phyloP scores from a whole-genome alignment of 225 moss, liverwort and hornwort genomes.

The Physcomitrellopsis africana region DNA sequence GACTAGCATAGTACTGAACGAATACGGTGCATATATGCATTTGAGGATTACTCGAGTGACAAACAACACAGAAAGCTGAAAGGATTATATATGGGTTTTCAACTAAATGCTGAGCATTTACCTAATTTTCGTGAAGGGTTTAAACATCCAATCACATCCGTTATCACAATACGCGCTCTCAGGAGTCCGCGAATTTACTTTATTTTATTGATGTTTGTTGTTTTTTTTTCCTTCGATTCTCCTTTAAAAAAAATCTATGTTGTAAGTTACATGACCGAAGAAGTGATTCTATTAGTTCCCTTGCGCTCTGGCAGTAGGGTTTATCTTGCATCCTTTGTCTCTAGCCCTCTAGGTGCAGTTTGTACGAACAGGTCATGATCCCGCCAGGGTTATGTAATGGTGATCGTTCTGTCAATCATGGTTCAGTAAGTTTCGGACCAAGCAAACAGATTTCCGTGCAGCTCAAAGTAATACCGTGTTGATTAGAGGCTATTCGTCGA shows the following conservation, averaged over 20 bases:
- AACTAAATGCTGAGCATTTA: no score
- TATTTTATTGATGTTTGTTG: no score
- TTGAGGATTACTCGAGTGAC: no score
- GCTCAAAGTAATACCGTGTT: not conserved
- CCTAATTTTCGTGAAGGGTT: no score
- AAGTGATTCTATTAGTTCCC: not conserved
- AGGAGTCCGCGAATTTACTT: no score
- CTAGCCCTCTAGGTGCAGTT: not conserved
- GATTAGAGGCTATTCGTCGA: constrained; percentile 9
- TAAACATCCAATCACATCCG: no score
- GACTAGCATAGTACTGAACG: no score
- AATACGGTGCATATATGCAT: no score
- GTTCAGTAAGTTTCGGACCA: constrained; percentile 4
- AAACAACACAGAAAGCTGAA: no score
- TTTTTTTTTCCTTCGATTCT: not conserved
- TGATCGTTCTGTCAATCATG: constrained; percentile 17
- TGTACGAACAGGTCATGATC: constrained; percentile 12
- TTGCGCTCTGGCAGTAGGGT: not conserved
- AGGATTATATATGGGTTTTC: no score
- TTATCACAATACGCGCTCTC: no score
- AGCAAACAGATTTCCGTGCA: constrained; percentile 2
- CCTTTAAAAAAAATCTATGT: no score
- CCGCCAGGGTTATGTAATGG: not conserved
- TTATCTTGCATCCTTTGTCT: not conserved
- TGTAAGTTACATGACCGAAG: not conserved